phyloP scores from a whole-genome alignment of 768 basidiomycete species.

The Suillus discolor region DNA sequence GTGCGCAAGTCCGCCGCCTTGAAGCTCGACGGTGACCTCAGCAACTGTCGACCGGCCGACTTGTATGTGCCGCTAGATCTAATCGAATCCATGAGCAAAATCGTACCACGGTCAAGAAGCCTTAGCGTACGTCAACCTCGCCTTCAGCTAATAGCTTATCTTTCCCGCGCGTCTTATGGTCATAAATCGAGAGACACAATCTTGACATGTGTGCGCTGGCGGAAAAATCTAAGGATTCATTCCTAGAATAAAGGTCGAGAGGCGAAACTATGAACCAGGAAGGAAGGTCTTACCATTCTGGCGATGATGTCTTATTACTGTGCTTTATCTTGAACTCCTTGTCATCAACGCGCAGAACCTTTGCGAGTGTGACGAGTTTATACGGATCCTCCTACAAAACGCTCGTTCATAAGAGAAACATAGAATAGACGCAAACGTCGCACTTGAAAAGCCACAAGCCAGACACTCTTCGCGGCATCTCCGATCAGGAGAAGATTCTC shows the following conservation, averaged over 20 bases:
- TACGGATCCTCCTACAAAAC: slow-evolving; percentile 87
- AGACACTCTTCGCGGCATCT: slow-evolving; percentile 89
- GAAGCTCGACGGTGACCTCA: slow-evolving; percentile 72
- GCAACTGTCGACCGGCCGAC: slow-evolving; percentile 53
- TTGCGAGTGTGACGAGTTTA: slow-evolving; percentile 86
- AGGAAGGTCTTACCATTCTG: slow-evolving; percentile 73
- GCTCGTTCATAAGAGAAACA: slow-evolving; percentile 1
- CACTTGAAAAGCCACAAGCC: slow-evolving; percentile 94
- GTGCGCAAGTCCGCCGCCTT: slow-evolving; percentile 63
- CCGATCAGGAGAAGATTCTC: slow-evolving; percentile 95
- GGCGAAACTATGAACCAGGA: neutral
- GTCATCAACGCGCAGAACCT: slow-evolving; percentile 84
- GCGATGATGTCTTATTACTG: slow-evolving; percentile 66
- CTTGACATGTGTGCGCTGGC: slow-evolving; percentile 64
- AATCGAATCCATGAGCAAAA: slow-evolving; percentile 18
- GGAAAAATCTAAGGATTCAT: slow-evolving; percentile 78
- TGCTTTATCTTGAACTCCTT: slow-evolving; percentile 88
- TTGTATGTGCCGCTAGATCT: slow-evolving; percentile 85
- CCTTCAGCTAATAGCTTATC: slow-evolving; percentile 84
- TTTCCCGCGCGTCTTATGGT: slow-evolving; percentile 90
- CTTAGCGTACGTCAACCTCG: slow-evolving; percentile 73
- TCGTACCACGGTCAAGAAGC: slow-evolving; percentile 3
- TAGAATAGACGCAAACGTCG: slow-evolving; percentile 19
- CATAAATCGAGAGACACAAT: slow-evolving; percentile 67
- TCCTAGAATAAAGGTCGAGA: slow-evolving; percentile 50